phyloP scores from a whole-genome alignment of 352 stramenopile genomes.

The Sclerospora graminicola region DNA sequence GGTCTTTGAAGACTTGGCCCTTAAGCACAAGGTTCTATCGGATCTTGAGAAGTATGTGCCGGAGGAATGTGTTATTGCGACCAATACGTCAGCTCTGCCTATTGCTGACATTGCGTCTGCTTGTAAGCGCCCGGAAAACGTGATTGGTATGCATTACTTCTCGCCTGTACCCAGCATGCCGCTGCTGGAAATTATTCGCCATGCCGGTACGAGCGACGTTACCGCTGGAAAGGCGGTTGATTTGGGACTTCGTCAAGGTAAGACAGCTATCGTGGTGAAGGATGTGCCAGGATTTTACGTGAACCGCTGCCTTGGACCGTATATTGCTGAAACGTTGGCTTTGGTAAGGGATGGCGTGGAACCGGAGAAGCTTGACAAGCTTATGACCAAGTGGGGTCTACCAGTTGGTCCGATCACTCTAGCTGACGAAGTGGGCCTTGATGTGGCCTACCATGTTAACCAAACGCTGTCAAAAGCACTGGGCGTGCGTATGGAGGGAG shows the following conservation, averaged over 20 bases:
- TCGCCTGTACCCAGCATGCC: conserved; percentile 96
- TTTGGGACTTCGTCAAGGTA: conserved; percentile 94
- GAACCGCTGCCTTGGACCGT: conserved; percentile 95
- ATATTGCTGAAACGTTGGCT: conserved; percentile 87
- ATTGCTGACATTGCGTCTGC: conserved; percentile 91
- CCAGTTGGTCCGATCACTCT: conserved; percentile 96
- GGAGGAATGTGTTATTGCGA: conserved; percentile 93
- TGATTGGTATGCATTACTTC: conserved; percentile 99
- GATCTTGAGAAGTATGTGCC: conserved; percentile 90
- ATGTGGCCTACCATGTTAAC: conserved; percentile 93
- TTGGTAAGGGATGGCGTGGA: conserved; percentile 88
- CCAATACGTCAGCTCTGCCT: conserved; percentile 96
- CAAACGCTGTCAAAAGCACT: conserved; percentile 89
- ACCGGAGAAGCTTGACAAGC: conserved; percentile 91
- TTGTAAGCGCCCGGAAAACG: conserved; percentile 79
- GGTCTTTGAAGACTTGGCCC: conserved; percentile 94
- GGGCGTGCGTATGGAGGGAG: conserved; percentile 92
- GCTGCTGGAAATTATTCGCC: conserved; percentile 97
- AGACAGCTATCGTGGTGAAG: conserved; percentile 97
- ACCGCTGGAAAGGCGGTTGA: conserved; percentile 89
- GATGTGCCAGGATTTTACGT: conserved; percentile 99
- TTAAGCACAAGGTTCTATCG: conserved; percentile 95
- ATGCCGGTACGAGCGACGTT: conserved; percentile 85
- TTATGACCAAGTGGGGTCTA: conserved; percentile 94
- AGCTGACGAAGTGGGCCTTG: conserved; percentile 95